Evolutionary conservation across 345 rosid genomes (phyloP), one percentile per base, ranked within the genome.

Genomic region (Hibiscus trionum): DNA sequence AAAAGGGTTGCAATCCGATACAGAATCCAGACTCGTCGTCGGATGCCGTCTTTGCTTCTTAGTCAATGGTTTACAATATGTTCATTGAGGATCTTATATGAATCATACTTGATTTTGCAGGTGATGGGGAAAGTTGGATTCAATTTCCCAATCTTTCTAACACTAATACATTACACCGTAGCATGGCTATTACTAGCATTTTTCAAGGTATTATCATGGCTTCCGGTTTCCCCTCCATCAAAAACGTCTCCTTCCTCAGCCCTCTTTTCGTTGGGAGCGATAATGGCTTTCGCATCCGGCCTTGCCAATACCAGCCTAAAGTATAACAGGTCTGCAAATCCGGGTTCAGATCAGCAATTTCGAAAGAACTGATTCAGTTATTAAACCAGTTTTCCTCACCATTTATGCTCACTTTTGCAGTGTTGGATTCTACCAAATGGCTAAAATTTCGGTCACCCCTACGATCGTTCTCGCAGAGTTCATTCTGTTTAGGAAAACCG

Each of bases 391-490:
- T 74, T 24, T 66, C 66, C 76, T 81, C 49, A 70, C 77, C 42
- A 35, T 57, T 53, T 17, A 11, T 64, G 50, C 53, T 71, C 26
- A 5, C 67, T 19, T 19, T 58, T 77, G 81, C 88, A 95, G 99
- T 10, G 90, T 95, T 62, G 99, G 99, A 69, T 90, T 95, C 84
- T 92, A 95, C 80, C 99, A 95, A 79, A 95, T 92, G 99, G 92
- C 93, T 69, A 92, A 95, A 83, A 92, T 95, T 61, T 97, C 97
- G 2, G 98, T 95, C 73, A 95, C 98, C 66, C 98, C 99, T 11
- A 88, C 98, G 29, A 90, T 95, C 70, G 94, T 89, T 70, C 84
- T 95, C 46, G 85, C 96, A 1, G 99, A 95, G 76, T 92, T 92
- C 76, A 56, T 88, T 15, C 88, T 89, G 35, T 87, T 82, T 66